Evolutionary conservation across 352 stramenopile species (phyloP).

Genomic region (Elongisporangium senticosum): DNA sequence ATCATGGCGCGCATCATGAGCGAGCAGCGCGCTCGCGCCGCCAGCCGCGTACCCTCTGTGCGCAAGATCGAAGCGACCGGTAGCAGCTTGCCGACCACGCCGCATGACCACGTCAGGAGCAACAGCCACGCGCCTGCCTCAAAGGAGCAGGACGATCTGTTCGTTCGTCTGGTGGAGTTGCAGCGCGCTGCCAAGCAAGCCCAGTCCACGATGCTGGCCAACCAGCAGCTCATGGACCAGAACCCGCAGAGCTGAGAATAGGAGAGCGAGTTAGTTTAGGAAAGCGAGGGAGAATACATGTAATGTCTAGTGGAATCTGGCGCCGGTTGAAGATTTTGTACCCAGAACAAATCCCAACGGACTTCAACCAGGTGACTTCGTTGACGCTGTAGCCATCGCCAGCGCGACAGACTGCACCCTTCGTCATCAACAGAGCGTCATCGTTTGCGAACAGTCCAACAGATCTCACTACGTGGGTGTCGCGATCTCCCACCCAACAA

Average conservation of each 20-base stretch:
- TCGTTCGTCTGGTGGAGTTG: background rate
- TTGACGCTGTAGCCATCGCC: background rate
- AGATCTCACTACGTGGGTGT: too few relatives aligned
- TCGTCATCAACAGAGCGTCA: too few relatives aligned
- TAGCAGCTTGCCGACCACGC: background rate
- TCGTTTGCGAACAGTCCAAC: too few relatives aligned
- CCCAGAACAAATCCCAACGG: too few relatives aligned
- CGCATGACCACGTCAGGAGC: background rate
- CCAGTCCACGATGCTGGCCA: background rate
- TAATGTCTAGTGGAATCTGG: too few relatives aligned
- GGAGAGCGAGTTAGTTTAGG: background rate
- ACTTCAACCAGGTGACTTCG: background rate
- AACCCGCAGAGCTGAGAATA: background rate
- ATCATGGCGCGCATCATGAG: background rate
- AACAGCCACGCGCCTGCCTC: background rate
- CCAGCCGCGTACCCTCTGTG: background rate
- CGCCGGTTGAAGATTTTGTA: too few relatives aligned
- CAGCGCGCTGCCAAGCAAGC: background rate
- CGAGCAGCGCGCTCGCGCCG: background rate
- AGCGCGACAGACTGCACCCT: too few relatives aligned
- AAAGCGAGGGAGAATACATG: background rate
- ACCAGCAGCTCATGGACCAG: background rate
- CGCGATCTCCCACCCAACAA: too few relatives aligned
- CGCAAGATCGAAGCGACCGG: background rate
- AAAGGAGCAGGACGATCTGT: background rate